Conservation (phyloP, 345 rosid species). For the Pistacia vera region DNA sequence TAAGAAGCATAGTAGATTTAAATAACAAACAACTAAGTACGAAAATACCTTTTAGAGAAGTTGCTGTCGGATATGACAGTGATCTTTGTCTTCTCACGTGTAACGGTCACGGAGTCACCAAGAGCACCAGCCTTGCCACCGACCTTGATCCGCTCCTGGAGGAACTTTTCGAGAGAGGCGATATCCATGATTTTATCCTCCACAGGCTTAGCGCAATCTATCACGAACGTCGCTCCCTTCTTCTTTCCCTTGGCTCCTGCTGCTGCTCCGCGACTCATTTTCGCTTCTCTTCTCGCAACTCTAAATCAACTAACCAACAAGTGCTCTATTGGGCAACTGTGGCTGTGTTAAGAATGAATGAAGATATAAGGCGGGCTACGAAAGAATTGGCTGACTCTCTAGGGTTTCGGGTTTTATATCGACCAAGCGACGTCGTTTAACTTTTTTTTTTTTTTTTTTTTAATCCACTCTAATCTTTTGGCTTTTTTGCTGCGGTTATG, state of each 20-base stretch:
- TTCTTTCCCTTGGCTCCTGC: slow-evolving; percentile 51
- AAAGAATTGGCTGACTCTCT: neutral
- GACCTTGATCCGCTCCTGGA: slow-evolving; percentile 82
- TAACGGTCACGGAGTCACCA: slow-evolving; percentile 56
- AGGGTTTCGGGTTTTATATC: neutral
- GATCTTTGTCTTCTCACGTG: slow-evolving; percentile 55
- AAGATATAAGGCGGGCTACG: slow-evolving; percentile 1
- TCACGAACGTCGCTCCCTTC: slow-evolving; percentile 56
- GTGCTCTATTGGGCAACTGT: neutral
- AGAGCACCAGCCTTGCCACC: slow-evolving; percentile 86
- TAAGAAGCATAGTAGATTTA: neutral
- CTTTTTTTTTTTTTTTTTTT: neutral
- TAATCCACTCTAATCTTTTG: too few species aligned
- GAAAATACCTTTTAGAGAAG: slow-evolving; percentile 68
- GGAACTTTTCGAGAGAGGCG: slow-evolving; percentile 78
- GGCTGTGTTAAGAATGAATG: neutral
- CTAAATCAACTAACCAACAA: neutral
- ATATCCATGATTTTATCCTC: slow-evolving; percentile 84
- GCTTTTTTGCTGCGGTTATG: neutral
- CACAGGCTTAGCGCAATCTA: slow-evolving; percentile 76
- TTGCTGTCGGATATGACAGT: slow-evolving; percentile 56
- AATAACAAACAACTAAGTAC: neutral
- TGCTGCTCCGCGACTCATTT: slow-evolving; percentile 36
- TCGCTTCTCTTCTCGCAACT: slow-evolving; percentile 1
- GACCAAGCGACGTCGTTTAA: neutral